Evolutionary conservation across 768 basidiomycete species (phyloP).

Genomic region (Leccinum variicolor): DNA sequence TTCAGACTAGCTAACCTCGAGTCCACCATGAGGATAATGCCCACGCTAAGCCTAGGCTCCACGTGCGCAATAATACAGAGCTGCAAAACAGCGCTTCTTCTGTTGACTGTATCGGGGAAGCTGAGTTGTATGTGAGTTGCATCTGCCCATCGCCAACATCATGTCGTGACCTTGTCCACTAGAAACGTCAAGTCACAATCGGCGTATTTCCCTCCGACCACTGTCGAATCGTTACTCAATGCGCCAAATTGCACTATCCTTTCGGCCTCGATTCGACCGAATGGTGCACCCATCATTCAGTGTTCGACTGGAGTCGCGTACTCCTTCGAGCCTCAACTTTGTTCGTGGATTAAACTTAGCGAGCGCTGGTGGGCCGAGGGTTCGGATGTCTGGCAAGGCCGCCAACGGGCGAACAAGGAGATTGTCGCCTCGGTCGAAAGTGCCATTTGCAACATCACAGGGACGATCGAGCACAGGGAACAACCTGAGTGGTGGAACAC

Average conservation of each 20-base stretch:
- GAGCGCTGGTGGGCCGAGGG: slow-evolving; percentile 85
- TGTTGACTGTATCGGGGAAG: slow-evolving; percentile 69
- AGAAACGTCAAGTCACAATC: slow-evolving; percentile 76
- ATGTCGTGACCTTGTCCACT: slow-evolving; percentile 5
- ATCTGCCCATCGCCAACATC: background rate
- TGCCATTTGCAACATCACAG: slow-evolving; percentile 45
- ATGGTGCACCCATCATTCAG: slow-evolving; percentile 75
- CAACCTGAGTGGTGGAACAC: slow-evolving; percentile 78
- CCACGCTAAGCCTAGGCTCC: slow-evolving; percentile 68
- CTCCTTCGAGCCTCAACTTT: slow-evolving; percentile 69
- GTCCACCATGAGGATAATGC: slow-evolving; percentile 58
- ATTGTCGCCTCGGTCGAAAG: slow-evolving; percentile 54
- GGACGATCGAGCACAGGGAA: slow-evolving; percentile 38
- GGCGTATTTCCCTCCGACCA: slow-evolving; percentile 62
- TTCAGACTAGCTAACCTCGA: background rate
- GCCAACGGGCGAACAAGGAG: slow-evolving; percentile 54
- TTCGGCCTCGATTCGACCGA: slow-evolving; percentile 66
- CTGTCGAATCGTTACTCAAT: slow-evolving; percentile 57
- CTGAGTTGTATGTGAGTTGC: slow-evolving; percentile 69
- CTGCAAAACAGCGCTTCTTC: slow-evolving; percentile 59
- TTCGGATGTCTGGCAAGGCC: slow-evolving; percentile 79
- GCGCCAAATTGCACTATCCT: slow-evolving; percentile 58
- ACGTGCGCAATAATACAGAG: slow-evolving; percentile 69
- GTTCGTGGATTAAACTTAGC: slow-evolving; percentile 70
- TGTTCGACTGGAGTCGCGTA: slow-evolving; percentile 77